Conservation (phyloP, 208 protist species). For the Naegleria lovaniensis region DNA sequence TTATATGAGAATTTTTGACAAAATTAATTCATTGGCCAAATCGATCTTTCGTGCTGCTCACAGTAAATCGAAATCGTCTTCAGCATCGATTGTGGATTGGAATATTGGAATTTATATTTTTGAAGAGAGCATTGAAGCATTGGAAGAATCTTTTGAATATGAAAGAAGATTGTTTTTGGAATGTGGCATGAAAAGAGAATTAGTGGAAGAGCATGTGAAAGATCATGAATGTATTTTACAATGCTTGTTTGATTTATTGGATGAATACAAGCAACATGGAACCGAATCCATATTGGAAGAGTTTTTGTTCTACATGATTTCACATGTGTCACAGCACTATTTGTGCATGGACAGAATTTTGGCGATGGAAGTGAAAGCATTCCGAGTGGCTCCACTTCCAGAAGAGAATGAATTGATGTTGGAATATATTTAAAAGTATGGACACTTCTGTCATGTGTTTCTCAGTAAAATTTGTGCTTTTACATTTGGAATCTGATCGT, state of each 20-base stretch:
- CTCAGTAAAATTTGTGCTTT: no score
- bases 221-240: not conserved
- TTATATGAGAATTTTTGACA: not conserved
- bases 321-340: not conserved
- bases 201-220: not conserved
- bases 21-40: not conserved
- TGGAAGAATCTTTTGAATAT: not conserved
- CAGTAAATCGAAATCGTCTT: not conserved
- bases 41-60: not conserved
- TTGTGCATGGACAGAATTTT: not conserved
- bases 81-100: not conserved
- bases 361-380: not conserved
- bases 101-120: not conserved
- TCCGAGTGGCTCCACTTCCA: not conserved
- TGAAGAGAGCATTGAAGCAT: not conserved
- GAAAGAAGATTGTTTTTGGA: not conserved
- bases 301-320: not conserved
- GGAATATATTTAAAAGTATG: not conserved
- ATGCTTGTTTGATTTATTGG: not conserved
- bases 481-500: no score
- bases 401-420: not conserved
- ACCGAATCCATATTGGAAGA: not conserved
- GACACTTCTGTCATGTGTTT: no score
- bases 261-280: not conserved
- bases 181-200: not conserved